phyloP scores from a whole-genome alignment of 2,329 filamentous ascomycete species.

The Nemania sp. region DNA sequence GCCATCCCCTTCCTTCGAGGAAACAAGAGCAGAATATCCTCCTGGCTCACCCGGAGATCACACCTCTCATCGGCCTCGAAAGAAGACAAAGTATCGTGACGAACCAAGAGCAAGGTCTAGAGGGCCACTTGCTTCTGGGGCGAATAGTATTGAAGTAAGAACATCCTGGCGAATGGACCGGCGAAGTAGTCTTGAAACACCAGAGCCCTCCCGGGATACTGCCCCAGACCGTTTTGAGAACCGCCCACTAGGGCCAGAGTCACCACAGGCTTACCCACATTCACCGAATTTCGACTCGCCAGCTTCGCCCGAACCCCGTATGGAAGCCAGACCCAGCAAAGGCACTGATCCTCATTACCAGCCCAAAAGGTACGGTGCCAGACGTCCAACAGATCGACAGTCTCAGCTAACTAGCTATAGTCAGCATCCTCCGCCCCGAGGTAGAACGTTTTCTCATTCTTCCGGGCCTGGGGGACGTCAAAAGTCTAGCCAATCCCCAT shows the following conservation, averaged over 20 bases:
- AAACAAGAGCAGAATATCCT: conserved; percentile 30
- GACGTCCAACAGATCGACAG: conserved; percentile 11
- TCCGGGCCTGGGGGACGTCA: conserved; percentile 12
- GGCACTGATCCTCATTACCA: conserved; percentile 48
- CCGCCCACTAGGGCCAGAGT: conserved; percentile 49
- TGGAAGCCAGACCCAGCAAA: conserved; percentile 57
- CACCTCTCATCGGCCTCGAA: conserved; percentile 37
- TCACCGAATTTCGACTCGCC: conserved; percentile 63
- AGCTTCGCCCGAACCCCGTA: conserved; percentile 62
- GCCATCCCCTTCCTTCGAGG: conserved; percentile 33
- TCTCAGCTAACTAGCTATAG: conserved; percentile 41
- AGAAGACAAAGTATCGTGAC: conserved; percentile 46
- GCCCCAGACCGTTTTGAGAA: conserved; percentile 46
- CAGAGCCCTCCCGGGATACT: conserved; percentile 41
- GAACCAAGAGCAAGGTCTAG: conserved; percentile 44
- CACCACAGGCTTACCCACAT: conserved; percentile 58
- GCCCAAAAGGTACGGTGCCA: conserved; percentile 38
- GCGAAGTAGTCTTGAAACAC: conserved; percentile 45
- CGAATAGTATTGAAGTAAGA: conserved; percentile 55
- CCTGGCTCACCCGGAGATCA: conserved; percentile 37
- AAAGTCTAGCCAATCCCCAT: conserved; percentile 52
- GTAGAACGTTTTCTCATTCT: conserved; percentile 12
- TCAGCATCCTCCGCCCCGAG: conserved; percentile 14
- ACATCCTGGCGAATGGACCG: conserved; percentile 45
- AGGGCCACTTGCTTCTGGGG: conserved; percentile 47